phyloP scores from a whole-genome alignment of 495 filamentous ascomycete genomes.

The Neurospora tetraspora region DNA sequence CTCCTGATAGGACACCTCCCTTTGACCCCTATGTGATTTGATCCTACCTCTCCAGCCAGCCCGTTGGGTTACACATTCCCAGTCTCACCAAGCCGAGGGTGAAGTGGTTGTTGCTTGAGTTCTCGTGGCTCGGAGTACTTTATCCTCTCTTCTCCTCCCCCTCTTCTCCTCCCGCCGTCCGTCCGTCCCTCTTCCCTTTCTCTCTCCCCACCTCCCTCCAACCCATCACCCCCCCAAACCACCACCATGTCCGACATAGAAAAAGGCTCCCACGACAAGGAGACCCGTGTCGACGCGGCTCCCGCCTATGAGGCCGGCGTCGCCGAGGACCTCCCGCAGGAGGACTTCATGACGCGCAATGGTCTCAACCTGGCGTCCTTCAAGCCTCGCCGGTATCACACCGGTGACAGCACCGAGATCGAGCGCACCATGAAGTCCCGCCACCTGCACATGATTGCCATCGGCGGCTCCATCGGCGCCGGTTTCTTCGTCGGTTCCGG shows the following conservation, averaged over 20 bases:
- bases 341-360: slow-evolving; percentile 39
- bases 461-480: slow-evolving; percentile 63
- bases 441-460: slow-evolving; percentile 69
- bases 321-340: slow-evolving; percentile 8
- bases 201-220: not conserved
- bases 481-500: slow-evolving; percentile 50
- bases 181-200: not conserved
- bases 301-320: slow-evolving; percentile 17
- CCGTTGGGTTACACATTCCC: not conserved
- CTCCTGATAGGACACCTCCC: not conserved
- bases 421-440: slow-evolving; percentile 54
- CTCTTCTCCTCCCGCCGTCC: not conserved
- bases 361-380: slow-evolving; percentile 42
- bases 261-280: slow-evolving; percentile 9
- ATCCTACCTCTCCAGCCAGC: not conserved
- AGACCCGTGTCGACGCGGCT: not conserved
- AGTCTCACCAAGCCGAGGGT: not conserved
- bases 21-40: not conserved
- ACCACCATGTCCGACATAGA: not conserved
- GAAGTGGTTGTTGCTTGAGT: not conserved
- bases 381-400: slow-evolving; percentile 26
- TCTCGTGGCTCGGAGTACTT: not conserved
- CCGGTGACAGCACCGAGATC: slow-evolving; percentile 27
- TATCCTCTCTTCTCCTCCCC: not conserved
- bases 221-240: not conserved